Evolutionary conservation across 2,329 filamentous ascomycete species (phyloP).

Genomic region (Acarospora socialis): DNA sequence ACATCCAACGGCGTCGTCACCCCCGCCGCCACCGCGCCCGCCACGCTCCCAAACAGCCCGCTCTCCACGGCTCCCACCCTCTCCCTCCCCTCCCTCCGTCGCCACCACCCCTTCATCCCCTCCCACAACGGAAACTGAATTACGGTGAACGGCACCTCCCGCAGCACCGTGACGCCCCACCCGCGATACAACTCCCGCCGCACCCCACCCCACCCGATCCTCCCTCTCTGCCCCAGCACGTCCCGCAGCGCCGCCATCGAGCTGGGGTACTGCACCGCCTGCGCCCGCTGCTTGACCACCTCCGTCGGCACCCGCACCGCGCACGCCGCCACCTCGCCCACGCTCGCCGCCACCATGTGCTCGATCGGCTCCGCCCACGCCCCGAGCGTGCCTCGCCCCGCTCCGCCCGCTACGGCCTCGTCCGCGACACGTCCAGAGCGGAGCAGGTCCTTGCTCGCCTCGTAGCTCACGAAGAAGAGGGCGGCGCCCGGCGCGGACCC

Average conservation of each 20-base stretch:
- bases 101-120: slow-evolving; percentile 62
- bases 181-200: slow-evolving; percentile 81
- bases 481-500: slow-evolving; percentile 88
- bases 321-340: slow-evolving; percentile 87
- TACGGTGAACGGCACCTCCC: slow-evolving; percentile 93
- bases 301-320: slow-evolving; percentile 87
- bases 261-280: slow-evolving; percentile 68
- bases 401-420: slow-evolving; percentile 12
- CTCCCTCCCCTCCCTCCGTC: slow-evolving; percentile 27
- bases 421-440: slow-evolving; percentile 18
- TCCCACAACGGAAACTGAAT: slow-evolving; percentile 98
- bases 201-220: slow-evolving; percentile 39
- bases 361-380: slow-evolving; percentile 27
- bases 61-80: slow-evolving; percentile 60
- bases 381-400: slow-evolving; percentile 19
- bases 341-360: slow-evolving; percentile 73
- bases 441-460: slow-evolving; percentile 51
- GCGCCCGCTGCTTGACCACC: slow-evolving; percentile 91
- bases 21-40: slow-evolving; percentile 73
- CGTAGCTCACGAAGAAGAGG: slow-evolving; percentile 95
- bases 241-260: slow-evolving; percentile 53
- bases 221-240: slow-evolving; percentile 41
- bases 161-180: slow-evolving; percentile 81
- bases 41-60: slow-evolving; percentile 67
- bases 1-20: slow-evolving; percentile 90